Conservation (phyloP, 176 grass and related monocot genomes). For the Eremochloa ophiuroides region DNA sequence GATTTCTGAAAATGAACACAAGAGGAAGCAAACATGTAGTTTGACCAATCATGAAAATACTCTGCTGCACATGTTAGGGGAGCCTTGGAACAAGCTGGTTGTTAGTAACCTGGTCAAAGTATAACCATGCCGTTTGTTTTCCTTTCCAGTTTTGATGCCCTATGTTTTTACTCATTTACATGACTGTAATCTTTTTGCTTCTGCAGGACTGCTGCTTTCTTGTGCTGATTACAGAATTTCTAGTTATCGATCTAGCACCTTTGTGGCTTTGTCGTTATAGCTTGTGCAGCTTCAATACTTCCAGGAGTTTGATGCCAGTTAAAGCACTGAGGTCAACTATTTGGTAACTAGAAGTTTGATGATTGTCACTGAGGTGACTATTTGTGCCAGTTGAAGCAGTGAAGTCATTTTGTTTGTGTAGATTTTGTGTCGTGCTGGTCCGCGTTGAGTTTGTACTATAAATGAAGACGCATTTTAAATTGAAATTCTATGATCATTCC, state of each 20-base stretch:
- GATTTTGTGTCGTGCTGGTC: not conserved
- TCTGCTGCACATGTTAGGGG: not conserved
- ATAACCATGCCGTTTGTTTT: not conserved
- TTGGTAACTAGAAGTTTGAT: not conserved
- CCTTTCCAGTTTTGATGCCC: not conserved
- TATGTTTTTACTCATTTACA: not conserved
- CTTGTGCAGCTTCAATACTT: not conserved
- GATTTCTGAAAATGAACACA: not conserved
- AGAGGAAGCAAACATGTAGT: not conserved
- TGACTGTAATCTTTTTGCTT: not conserved
- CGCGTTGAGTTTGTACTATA: too few species aligned
- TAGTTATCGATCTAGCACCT: not conserved
- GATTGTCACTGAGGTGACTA: not conserved
- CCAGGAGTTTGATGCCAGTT: not conserved
- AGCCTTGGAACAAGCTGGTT: not conserved
- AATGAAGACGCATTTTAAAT: too few species aligned
- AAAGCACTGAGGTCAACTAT: not conserved
- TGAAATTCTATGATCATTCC: too few species aligned
- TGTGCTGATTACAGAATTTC: not conserved
- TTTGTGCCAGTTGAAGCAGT: not conserved
- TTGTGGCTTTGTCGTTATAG: not conserved
- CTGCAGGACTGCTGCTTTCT: constrained; percentile 9
- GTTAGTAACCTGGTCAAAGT: not conserved
- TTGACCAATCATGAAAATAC: not conserved
- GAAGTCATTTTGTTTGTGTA: not conserved